Evolutionary conservation across 2,329 filamentous ascomycete genomes (phyloP).

Genomic region (Ophiostoma piceae): DNA sequence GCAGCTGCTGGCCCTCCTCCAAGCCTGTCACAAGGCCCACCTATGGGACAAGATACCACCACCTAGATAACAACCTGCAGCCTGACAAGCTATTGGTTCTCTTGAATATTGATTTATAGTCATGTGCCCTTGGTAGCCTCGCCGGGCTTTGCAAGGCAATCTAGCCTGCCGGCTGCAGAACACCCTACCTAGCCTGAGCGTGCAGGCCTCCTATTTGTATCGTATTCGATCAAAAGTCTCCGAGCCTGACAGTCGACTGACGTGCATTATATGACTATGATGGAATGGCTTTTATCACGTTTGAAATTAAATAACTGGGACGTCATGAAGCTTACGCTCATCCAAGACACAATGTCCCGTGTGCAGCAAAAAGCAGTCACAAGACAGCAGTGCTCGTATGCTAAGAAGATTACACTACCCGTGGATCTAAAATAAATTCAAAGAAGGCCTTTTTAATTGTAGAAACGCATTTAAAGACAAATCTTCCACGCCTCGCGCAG

Average conservation of each 20-base stretch:
- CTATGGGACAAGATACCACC: background rate
- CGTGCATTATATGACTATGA: background rate
- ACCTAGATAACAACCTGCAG: constrained; percentile 1
- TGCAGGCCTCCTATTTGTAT: constrained; percentile 6
- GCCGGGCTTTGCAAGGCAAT: background rate
- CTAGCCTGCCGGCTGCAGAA: background rate
- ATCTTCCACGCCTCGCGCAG: too few species aligned
- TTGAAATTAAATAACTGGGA: background rate
- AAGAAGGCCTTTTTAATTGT: too few species aligned
- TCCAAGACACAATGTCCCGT: background rate
- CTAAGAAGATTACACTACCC: too few species aligned
- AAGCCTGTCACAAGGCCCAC: constrained; percentile 12
- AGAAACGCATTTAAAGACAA: too few species aligned
- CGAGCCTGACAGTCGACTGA: background rate
- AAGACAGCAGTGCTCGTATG: background rate
- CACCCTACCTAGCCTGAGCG: background rate
- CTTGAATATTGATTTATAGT: background rate
- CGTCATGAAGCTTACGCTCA: background rate
- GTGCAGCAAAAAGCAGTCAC: background rate
- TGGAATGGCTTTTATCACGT: background rate
- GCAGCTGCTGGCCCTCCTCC: background rate
- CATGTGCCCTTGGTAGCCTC: constrained; percentile 10
- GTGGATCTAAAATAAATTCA: too few species aligned
- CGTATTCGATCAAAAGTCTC: constrained; percentile 5
- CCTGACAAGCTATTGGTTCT: background rate